Evolutionary conservation across 441 rosid species (phyloP).

Genomic region (Kokia cookei): DNA sequence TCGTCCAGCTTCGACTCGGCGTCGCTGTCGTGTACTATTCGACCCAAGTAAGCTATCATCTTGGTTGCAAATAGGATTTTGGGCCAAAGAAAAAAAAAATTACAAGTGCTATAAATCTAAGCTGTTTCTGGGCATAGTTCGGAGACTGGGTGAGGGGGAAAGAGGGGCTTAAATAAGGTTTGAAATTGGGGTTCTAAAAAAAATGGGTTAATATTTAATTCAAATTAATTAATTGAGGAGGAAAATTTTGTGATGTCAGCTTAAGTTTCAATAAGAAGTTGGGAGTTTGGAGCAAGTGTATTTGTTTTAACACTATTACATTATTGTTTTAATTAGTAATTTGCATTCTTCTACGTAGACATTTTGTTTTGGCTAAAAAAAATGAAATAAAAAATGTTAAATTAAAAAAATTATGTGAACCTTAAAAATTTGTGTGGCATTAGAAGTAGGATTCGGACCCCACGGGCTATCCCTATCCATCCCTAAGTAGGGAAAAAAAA

Average conservation of each 20-base stretch:
- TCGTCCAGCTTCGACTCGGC: conserved; percentile 21
- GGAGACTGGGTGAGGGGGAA: too few relatives aligned
- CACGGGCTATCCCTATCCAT: not conserved
- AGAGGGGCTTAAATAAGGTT: not conserved
- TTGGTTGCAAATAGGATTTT: not conserved
- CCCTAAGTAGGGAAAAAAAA: not conserved
- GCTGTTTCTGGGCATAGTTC: too few relatives aligned
- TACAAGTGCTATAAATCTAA: too few relatives aligned
- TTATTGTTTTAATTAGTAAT: too few relatives aligned
- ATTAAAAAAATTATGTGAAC: too few relatives aligned
- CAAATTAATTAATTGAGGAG: not conserved
- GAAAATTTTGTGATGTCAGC: conserved; percentile 23
- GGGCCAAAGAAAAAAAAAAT: not conserved
- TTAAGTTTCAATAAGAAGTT: conserved; percentile 15
- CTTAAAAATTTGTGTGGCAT: too few relatives aligned
- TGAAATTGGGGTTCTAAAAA: not conserved
- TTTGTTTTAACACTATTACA: too few relatives aligned
- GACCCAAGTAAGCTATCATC: conserved; percentile 78
- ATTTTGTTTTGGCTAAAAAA: too few relatives aligned
- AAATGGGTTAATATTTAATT: not conserved
- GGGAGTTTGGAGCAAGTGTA: too few relatives aligned
- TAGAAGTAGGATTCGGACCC: not conserved
- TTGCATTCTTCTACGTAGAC: too few relatives aligned
- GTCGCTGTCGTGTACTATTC: conserved; percentile 65
- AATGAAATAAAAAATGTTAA: too few relatives aligned